Evolutionary conservation across 2,329 filamentous ascomycete species (phyloP).

Genomic region (Nemania diffusa): DNA sequence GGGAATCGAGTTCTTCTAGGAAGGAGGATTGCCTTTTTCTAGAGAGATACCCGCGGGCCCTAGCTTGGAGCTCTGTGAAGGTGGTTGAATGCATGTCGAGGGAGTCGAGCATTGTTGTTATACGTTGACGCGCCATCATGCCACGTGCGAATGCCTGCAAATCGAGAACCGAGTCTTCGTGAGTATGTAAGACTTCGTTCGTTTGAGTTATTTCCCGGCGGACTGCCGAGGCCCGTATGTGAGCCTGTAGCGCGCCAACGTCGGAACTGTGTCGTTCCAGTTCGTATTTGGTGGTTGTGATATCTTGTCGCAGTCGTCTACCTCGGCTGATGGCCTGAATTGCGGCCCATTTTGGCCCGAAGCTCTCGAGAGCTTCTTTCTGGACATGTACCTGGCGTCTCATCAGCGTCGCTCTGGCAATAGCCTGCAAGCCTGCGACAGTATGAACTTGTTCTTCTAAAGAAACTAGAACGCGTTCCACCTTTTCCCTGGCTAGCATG

Average conservation of each 20-base stretch:
- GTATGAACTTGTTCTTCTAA: constrained; percentile 42
- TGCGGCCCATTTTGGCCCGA: constrained; percentile 61
- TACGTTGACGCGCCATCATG: constrained; percentile 65
- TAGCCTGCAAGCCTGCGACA: constrained; percentile 66
- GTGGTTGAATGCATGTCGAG: constrained; percentile 67
- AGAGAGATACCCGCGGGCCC: constrained; percentile 71
- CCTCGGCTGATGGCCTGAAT: constrained; percentile 62
- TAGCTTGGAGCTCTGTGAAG: constrained; percentile 73
- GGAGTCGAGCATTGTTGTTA: constrained; percentile 61
- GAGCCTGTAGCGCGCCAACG: constrained; percentile 52
- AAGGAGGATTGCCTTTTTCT: constrained; percentile 70
- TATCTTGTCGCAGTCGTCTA: constrained; percentile 57
- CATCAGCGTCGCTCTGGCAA: constrained; percentile 69
- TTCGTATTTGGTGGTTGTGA: constrained; percentile 59
- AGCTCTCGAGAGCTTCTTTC: constrained; percentile 61
- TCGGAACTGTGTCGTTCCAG: constrained; percentile 56
- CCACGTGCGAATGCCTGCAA: constrained; percentile 71
- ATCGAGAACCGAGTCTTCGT: constrained; percentile 57
- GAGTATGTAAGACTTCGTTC: constrained; percentile 57
- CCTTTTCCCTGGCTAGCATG: constrained; percentile 67
- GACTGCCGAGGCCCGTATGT: constrained; percentile 65
- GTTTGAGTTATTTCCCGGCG: constrained; percentile 60
- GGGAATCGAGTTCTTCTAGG: constrained; percentile 75
- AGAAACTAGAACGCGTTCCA: constrained; percentile 52
- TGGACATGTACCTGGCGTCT: constrained; percentile 64